Base-by-base conservation (phyloP, 2,329 filamentous ascomycete genomes). In the Diaporthe longicolla region DNA sequence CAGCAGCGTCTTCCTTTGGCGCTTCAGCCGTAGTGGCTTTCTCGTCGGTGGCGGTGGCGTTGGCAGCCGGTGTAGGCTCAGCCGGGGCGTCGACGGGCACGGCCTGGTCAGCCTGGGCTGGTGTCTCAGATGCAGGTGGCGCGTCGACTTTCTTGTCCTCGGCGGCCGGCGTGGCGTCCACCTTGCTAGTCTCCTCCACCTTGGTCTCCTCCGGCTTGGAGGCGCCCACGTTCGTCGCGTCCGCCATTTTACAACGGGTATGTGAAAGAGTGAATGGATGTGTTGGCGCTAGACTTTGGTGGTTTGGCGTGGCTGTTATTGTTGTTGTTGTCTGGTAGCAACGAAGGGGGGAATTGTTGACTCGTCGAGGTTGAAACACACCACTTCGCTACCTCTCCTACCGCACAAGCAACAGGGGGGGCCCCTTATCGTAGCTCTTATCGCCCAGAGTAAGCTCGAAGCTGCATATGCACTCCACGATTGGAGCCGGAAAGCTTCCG, bases 181-280 rank as follows among this genome's bases (percentile, higher is more conserved):
- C 66, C 26, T 63, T 69, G 3, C 32, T 70, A 55, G 65, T 15
- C 19, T 70, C 65, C 24, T 63, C 58, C 48, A 52, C 48, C 48
- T 52, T 52, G n/a, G 48, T 24, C 48, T 52, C 48, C 48, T 52
- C 48, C 59, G 43, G 37, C 59, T 52, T 70, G 65, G 65, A 43
- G 54, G 50, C 48, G 19, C 35, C 72, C 45, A 52, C 68, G 55
- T 61, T 61, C 17, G 57, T 54, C 29, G 72, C 24, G 57, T 73
- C 72, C 48, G 72, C 72, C 72, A 73, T 73, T 43, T 55, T 59
- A 35, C 57, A 61, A 63, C 57, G 70, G 57, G 45, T 63, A 50
- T 24, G 9, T 71, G 57, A 63, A 71, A 21, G 57, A 63, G 43
- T 63, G 70, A 54, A 71, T 63, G 70, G 57, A 54, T 45, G 45